Percentiles rank a stretch among this genome's conserved stretches.
These are phyloP conservation scores for Umbelopsis isabellina DNA, from an alignment of 192 early-diverging fungal genomes.

Conservation along the genomic window DNA sequence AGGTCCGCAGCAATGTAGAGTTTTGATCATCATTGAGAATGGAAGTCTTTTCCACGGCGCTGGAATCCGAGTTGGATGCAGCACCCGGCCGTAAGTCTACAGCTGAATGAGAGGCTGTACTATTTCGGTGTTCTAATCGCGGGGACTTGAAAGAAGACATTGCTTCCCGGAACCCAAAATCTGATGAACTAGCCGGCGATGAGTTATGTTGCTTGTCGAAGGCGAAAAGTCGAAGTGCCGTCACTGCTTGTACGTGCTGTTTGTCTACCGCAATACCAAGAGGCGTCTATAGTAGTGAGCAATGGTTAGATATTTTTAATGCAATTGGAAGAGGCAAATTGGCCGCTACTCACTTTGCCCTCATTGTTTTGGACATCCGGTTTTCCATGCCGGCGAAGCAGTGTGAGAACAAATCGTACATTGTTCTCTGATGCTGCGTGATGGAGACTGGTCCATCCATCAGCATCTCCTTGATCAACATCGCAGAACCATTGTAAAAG, in stretches of 20 bases:
- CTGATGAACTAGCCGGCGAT: slow-evolving; percentile 37
- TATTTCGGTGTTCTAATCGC: background rate
- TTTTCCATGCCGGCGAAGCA: slow-evolving; percentile 76
- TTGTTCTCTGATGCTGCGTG: slow-evolving; percentile 76
- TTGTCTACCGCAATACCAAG: slow-evolving; percentile 56
- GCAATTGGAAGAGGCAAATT: background rate
- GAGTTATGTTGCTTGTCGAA: slow-evolving; percentile 47
- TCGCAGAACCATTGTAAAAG: slow-evolving; percentile 80
- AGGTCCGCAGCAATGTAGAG: background rate
- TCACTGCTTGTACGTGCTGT: slow-evolving; percentile 58
- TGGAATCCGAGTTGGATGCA: background rate
- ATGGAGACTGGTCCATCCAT: slow-evolving; percentile 75
- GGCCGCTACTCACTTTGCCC: slow-evolving; percentile 50
- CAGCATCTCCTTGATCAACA: slow-evolving; percentile 61
- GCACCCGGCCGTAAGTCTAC: slow-evolving; percentile 24
- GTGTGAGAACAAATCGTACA: slow-evolving; percentile 62
- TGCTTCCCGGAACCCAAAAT: slow-evolving; percentile 48
- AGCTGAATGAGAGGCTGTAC: slow-evolving; percentile 34
- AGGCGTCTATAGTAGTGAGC: slow-evolving; percentile 40
- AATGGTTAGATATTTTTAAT: background rate
- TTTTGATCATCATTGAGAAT: slow-evolving; percentile 22
- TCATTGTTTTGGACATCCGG: slow-evolving; percentile 73
- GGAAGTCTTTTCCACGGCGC: background rate
- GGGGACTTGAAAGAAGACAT: slow-evolving; percentile 42
- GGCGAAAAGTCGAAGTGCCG: slow-evolving; percentile 45